Evolutionary conservation across 805 yeast genomes (phyloP).

Genomic region (Clavispora santaluciae): DNA sequence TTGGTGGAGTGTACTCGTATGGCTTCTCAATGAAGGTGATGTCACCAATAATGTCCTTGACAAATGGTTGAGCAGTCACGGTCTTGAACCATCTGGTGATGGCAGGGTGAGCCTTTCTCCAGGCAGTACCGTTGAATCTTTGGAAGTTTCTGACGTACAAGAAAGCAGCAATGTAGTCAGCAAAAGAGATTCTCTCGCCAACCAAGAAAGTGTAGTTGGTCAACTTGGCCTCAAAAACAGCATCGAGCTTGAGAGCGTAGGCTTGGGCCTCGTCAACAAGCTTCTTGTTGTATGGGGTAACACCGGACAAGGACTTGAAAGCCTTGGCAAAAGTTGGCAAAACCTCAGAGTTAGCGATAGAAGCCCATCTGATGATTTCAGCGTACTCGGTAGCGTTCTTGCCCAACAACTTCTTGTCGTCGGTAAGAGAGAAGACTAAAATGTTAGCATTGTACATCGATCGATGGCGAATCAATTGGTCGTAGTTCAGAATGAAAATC

Average conservation of each 20-base stretch:
- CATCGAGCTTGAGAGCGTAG: conserved; percentile 30
- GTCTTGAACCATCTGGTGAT: conserved; percentile 70
- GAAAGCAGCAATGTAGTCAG: conserved; percentile 58
- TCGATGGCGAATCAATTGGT: background rate
- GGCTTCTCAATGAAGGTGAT: conserved; percentile 62
- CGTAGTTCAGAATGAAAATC: conserved; percentile 46
- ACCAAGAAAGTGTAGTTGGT: conserved; percentile 61
- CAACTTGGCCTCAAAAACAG: conserved; percentile 53
- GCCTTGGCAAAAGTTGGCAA: conserved; percentile 41
- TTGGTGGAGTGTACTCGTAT: conserved; percentile 57
- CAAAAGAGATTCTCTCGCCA: conserved; percentile 58
- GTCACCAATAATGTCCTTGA: conserved; percentile 46
- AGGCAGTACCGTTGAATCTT: conserved; percentile 56
- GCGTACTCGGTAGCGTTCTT: conserved; percentile 60
- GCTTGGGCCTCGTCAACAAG: conserved; percentile 44
- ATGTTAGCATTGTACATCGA: conserved; percentile 14
- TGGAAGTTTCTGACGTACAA: conserved; percentile 51
- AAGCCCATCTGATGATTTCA: conserved; percentile 68
- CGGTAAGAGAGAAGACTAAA: conserved; percentile 42
- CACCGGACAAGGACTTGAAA: conserved; percentile 61
- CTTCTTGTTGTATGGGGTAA: conserved; percentile 74
- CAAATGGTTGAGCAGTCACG: conserved; percentile 39
- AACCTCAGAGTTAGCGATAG: conserved; percentile 68
- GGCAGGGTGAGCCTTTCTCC: conserved; percentile 61
- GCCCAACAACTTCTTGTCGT: conserved; percentile 51